Evolutionary conservation across 805 yeast genomes (phyloP).

Genomic region (Teunomyces kruisii): DNA sequence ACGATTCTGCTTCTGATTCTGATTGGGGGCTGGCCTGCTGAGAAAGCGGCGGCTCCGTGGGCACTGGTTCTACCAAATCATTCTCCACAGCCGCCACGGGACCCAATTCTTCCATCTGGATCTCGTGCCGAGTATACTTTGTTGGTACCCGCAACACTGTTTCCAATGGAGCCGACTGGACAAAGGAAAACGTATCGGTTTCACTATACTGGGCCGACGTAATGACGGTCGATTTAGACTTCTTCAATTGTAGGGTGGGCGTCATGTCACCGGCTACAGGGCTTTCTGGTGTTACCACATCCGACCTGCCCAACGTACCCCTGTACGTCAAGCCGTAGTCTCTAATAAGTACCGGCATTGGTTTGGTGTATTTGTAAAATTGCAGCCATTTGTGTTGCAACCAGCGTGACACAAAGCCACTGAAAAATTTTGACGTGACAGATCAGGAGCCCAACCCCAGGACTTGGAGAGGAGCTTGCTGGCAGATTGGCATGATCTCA

Average conservation of each 20-base stretch:
- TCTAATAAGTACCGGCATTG: not conserved
- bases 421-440: not conserved
- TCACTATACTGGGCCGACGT: not conserved
- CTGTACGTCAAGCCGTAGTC: not conserved
- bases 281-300: not conserved
- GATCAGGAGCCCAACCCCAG: not conserved
- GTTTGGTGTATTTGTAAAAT: not conserved
- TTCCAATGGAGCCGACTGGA: not conserved
- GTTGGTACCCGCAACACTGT: not conserved
- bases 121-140: not conserved
- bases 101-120: no score
- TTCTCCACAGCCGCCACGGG: not conserved
- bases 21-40: no score
- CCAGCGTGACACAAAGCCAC: conserved; percentile 5
- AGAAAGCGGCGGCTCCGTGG: not conserved
- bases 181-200: not conserved
- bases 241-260: not conserved
- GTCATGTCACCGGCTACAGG: not conserved
- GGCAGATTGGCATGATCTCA: no score
- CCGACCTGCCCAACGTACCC: not conserved
- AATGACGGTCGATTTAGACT: not conserved
- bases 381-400: conserved; percentile 17
- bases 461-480: no score
- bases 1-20: no score
- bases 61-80: not conserved